Evolutionary conservation across 345 rosid species (phyloP), one percentile per base, ranked within the genome.

Genomic region (Aquilaria malaccensis): DNA sequence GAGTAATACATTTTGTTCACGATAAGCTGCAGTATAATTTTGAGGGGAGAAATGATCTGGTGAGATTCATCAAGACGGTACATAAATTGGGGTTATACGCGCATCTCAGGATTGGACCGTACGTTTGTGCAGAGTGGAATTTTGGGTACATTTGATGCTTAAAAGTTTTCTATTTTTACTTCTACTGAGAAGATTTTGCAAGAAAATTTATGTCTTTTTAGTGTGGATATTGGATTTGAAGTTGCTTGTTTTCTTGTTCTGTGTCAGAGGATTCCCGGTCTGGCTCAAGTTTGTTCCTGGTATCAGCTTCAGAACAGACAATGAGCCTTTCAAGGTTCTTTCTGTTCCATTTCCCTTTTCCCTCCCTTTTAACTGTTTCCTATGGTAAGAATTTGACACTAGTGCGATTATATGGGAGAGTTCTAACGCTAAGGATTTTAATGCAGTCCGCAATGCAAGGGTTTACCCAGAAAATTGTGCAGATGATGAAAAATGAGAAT

Each of bases 91-190:
- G 99, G 58, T 79, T 94, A n/a, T 86, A 81, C 76, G 90, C 75
- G 77, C 89, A 90, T 78, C 97, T 94, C 65, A 88, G 99, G 65
- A 90, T 90, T 75, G 99, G 99, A 71, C 99, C 99, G 48, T 94
- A 94, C 70, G 80, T 94, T 66, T 94, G 99, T 77, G 99, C 96
- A 48, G 99, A 94, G 70, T 94, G 99, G 99, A 94, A 94, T 79
- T 94, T 94, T 56, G 99, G 99, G 99, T 89, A 87, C 55, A 1
- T n/a, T 13, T 45, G 11, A 12, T 50, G 32, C 31, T 50, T 37
- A 3, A 0, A 37, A 37, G 43, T 37, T 54, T 64, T 63, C 30
- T 30, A 29, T 9, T 31, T 3, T 11, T 43, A 29, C 5, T n/a
- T 31, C 45, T 60, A 5, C 12, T 2, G 30, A 37, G 43, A 37